Base-by-base conservation (phyloP, 495 filamentous ascomycete species). In the Neohortaea acidophila region DNA sequence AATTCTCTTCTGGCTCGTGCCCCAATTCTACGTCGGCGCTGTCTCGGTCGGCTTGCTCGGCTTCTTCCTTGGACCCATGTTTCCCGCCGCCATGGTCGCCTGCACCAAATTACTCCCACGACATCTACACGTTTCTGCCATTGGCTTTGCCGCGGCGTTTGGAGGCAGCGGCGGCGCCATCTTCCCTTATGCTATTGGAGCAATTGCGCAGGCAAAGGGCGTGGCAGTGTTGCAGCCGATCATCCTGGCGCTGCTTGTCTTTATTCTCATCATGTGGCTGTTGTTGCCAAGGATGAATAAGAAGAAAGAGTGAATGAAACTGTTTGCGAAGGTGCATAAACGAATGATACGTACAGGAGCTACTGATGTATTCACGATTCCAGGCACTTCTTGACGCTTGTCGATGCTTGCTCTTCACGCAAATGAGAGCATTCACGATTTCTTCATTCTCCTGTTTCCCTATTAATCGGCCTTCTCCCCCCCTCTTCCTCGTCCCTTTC, bases 151-250 rank as follows among this genome's bases (percentile, higher is more conserved):
- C 1, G 77, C 79, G 3, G 81, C 84, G 0, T 77, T 86, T 58
- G 84, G 84, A 2, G 77, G 81, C 0, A 69, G 69, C 6, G 84
- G 84, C 0, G 84, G 81, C 2, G 81, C 82, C 0, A 55, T 87
- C 12, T 72, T 93, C 33, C 84, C 84, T 0, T 93, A 92, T 53
- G 79, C 72, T 0, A 79, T 92, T 0, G 84, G 84, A 1, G 81
- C 81, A 0, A 78, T 91, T 56, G 84, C 83, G 5, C 77, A 89
- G 56, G 70, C 68, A 12, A 79, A 72, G 54, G 84, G 84, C 12
- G 82, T 89, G 7, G 56, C 75, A 51, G 80, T 85, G 9, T 48
- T 87, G 47, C 81, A 85, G 59, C 82, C 82, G 11, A 70, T 86
- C 46, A 68, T 77, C 37, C 59, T 89, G 54, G 78, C 69, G 17